Evolutionary conservation across 2,329 filamentous ascomycete genomes (phyloP), one percentile per base, ranked within the genome.

Genomic region (Apiospora arundinis): DNA sequence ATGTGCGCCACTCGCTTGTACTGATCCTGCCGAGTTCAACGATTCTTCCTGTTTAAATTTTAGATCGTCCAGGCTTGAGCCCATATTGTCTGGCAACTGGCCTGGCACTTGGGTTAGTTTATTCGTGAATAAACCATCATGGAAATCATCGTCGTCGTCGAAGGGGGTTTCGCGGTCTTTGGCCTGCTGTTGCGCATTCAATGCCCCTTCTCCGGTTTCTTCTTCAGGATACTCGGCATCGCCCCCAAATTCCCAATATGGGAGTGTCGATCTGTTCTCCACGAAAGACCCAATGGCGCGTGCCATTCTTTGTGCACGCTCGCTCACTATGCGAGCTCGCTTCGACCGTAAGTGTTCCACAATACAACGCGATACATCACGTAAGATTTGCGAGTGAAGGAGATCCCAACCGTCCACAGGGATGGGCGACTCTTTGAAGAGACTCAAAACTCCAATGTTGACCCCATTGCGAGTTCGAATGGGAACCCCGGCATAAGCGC

Each of bases 221-320:
- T 46, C 42, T 28, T 70, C 42, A 9, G 42, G 68, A 11, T 37
- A 45, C 46, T 69, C 69, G 2, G 66, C 56, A 52, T 74, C 70
- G 2, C 70, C 63, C 12, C 68, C 70, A 12, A 70, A 56, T 5
- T 68, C 63, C 72, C 73, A 73, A 46, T 71, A 71, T 1, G 74
- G 74, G 52, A 77, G 60, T 42, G 73, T 73, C 21, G 72, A 65
- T 14, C 67, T 67, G 12, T 69, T 73, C 56, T 76, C 75, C 14
- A 75, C 70, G 63, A 76, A 76, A 32, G 69, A 71, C 5, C 75
- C 74, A 4, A 76, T 37, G 14, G 73, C 74, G 3, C 72, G 70
- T 2, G 73, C 71, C 74, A 75, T 76, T 44, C 73, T 71, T 42
- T 75, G 72, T n/a, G 60, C 71, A 8, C 75, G 74, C 21, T 70